These are phyloP conservation scores for Ambrosia hybrid DNA, from an alignment of 140 eudicot species.

Conservation along the genomic window DNA sequence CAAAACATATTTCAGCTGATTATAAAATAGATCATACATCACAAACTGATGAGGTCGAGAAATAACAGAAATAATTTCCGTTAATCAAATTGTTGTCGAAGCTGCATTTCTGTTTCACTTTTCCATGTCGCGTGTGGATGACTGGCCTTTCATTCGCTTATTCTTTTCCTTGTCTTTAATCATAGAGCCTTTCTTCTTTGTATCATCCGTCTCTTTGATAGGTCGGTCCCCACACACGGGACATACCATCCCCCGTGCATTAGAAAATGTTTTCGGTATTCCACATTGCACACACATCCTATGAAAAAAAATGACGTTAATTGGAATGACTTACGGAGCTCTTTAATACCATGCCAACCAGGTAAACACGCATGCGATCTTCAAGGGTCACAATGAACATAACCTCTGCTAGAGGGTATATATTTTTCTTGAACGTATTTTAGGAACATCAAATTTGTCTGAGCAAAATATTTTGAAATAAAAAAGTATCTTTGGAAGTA, in stretches of 20 bases:
- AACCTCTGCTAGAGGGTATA: too few relatives aligned
- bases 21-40: conserved; percentile 17
- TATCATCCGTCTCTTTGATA: conserved; percentile 46
- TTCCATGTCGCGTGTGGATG: conserved; percentile 98
- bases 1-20: background rate
- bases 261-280: conserved; percentile 79
- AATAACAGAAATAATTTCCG: conserved; percentile 9
- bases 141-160: conserved; percentile 96
- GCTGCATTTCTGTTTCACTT: conserved; percentile 98
- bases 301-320: conserved; percentile 21
- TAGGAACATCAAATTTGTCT: conserved; percentile 1
- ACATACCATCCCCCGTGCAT: conserved; percentile 77
- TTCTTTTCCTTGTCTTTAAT: conserved; percentile 91
- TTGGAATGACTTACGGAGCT: background rate
- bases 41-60: background rate
- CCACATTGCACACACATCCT: conserved; percentile 97
- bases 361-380: too few relatives aligned
- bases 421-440: too few relatives aligned
- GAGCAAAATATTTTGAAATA: background rate
- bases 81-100: conserved; percentile 92
- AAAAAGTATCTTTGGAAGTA: conserved; percentile 15
- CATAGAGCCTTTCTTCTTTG: conserved; percentile 60
- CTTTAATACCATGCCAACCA: background rate
- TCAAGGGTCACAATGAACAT: too few relatives aligned
- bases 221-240: conserved; percentile 78